Conservation (phyloP, 2,329 filamentous ascomycete genomes). For the Verticillium isaacii region DNA sequence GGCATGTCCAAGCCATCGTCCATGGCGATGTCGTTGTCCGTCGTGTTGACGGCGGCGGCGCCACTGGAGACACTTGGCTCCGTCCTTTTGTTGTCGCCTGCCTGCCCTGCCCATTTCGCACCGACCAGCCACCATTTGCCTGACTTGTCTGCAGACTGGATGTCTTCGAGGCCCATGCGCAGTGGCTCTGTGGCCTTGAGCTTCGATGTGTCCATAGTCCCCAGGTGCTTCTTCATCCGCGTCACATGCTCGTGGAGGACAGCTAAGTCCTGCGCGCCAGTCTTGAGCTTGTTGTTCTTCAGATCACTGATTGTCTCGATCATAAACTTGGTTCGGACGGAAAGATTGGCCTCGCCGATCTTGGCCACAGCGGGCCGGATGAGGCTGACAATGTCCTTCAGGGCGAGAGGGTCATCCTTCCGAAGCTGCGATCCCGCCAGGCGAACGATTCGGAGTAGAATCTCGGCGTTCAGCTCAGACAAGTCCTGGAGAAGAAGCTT, state of each 20-base stretch:
- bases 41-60: not conserved
- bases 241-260: slow-evolving; percentile 77
- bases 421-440: slow-evolving; percentile 78
- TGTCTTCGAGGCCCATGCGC: slow-evolving; percentile 74
- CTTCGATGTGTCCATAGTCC: slow-evolving; percentile 63
- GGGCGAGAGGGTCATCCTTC: slow-evolving; percentile 78
- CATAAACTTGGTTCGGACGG: slow-evolving; percentile 93
- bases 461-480: slow-evolving; percentile 81
- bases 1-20: slow-evolving; percentile 44
- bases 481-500: slow-evolving; percentile 69
- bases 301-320: slow-evolving; percentile 92
- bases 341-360: slow-evolving; percentile 64
- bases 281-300: slow-evolving; percentile 89
- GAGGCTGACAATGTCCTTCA: slow-evolving; percentile 83
- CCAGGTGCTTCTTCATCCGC: slow-evolving; percentile 83
- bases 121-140: slow-evolving; percentile 99
- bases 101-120: slow-evolving; percentile 70
- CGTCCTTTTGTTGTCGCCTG: not conserved
- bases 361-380: slow-evolving; percentile 69
- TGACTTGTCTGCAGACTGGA: slow-evolving; percentile 75
- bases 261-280: slow-evolving; percentile 63
- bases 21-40: slow-evolving; percentile 16
- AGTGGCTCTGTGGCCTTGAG: slow-evolving; percentile 76
- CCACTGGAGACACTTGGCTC: not conserved
- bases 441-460: slow-evolving; percentile 79